These are phyloP conservation scores for Kurtzmaniella quercitrusa DNA, from an alignment of 1,139 yeast species.

Conservation along the genomic window DNA sequence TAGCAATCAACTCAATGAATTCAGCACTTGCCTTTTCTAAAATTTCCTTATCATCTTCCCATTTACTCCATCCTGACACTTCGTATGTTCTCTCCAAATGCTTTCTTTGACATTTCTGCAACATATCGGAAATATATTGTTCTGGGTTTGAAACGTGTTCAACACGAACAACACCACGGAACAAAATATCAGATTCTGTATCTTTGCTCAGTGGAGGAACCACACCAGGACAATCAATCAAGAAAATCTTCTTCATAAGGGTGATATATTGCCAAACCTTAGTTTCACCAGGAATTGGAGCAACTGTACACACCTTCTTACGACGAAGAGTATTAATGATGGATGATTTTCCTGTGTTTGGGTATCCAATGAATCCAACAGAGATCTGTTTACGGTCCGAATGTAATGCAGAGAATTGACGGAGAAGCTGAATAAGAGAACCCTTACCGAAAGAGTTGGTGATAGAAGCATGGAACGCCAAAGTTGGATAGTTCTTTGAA, in stretches of 20 bases:
- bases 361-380: constrained; percentile 96
- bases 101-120: constrained; percentile 80
- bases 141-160: constrained; percentile 95
- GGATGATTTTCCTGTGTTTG: constrained; percentile 95
- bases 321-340: constrained; percentile 89
- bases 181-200: constrained; percentile 86
- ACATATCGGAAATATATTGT: constrained; percentile 86
- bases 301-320: constrained; percentile 94
- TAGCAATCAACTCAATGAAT: constrained; percentile 84
- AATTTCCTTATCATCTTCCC: constrained; percentile 35
- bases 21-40: constrained; percentile 61
- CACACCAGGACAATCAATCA: constrained; percentile 98
- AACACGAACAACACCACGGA: constrained; percentile 96
- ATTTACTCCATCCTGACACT: constrained; percentile 78
- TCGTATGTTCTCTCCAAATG: constrained; percentile 96
- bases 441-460: constrained; percentile 98
- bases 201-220: constrained; percentile 94
- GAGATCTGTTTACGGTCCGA: constrained; percentile 93
- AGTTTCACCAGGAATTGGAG: constrained; percentile 98
- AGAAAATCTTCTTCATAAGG: constrained; percentile 88
- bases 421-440: constrained; percentile 82
- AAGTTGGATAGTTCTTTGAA: constrained; percentile 87
- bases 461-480: constrained; percentile 97
- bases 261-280: constrained; percentile 99
- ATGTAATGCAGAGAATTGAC: constrained; percentile 90